A percentile compares a stretch with the other conserved stretches of the same genome.
Conservation (phyloP, 805 yeast species). For the Yamadazyma insecticola region DNA sequence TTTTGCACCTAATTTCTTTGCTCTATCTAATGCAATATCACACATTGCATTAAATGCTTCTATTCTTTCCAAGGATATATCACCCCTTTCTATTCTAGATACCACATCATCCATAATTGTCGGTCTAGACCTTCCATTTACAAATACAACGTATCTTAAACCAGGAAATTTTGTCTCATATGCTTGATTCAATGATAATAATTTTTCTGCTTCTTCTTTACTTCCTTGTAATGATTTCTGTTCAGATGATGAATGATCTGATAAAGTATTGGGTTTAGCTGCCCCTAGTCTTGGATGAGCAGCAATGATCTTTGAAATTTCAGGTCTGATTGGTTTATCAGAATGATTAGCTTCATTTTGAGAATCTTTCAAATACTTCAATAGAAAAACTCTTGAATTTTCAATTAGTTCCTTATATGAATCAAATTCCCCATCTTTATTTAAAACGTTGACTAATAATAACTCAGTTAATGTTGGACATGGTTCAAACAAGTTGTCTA, state of each 20-base stretch:
- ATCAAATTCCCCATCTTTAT: conserved; percentile 6
- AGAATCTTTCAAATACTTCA: conserved; percentile 22
- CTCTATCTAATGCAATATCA: conserved; percentile 82
- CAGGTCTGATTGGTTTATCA: conserved; percentile 17
- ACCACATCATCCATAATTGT: conserved; percentile 63
- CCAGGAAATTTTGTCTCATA: conserved; percentile 67
- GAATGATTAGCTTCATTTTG: conserved; percentile 17
- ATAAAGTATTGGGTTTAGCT: conserved; percentile 40
- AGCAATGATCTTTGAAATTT: conserved; percentile 57
- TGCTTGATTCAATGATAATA: conserved; percentile 48
- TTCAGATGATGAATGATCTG: conserved; percentile 64
- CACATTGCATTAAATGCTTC: conserved; percentile 87
- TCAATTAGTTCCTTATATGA: conserved; percentile 42
- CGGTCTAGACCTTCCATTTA: conserved; percentile 70
- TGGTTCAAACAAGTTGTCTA: conserved; percentile 63
- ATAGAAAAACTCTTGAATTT: conserved; percentile 33
- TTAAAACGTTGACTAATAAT: conserved; percentile 25
- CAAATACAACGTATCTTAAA: conserved; percentile 81
- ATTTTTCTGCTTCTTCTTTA: conserved; percentile 44
- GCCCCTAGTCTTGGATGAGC: conserved; percentile 92
- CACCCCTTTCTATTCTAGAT: conserved; percentile 51
- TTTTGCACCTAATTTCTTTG: conserved; percentile 44
- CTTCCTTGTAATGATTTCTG: conserved; percentile 58
- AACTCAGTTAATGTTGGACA: conserved; percentile 44
- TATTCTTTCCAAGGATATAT: conserved; percentile 49